phyloP scores from a whole-genome alignment of 2,329 filamentous ascomycete species.

The Elsinoe ampelina region DNA sequence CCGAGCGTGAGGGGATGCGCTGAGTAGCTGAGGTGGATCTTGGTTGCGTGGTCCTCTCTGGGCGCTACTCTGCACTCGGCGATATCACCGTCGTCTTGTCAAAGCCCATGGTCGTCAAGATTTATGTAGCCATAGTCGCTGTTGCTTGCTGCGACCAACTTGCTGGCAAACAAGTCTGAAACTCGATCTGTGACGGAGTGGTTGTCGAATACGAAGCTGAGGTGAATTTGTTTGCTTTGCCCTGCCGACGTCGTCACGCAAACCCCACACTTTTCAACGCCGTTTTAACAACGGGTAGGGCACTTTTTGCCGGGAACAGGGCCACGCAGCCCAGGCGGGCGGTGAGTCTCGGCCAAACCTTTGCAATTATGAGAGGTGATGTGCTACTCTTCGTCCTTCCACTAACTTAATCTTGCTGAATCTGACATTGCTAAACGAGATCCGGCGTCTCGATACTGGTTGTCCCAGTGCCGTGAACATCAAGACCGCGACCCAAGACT shows the following conservation, averaged over 20 bases:
- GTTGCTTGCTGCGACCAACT: not conserved
- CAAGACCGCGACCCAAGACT: too few species aligned
- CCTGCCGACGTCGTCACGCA: not conserved
- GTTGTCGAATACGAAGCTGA: not conserved
- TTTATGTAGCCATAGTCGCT: not conserved
- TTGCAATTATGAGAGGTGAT: too few species aligned
- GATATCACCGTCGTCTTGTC: not conserved
- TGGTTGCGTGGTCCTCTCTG: not conserved
- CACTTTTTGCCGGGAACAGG: not conserved
- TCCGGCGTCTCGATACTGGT: too few species aligned
- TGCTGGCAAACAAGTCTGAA: not conserved
- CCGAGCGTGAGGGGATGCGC: not conserved
- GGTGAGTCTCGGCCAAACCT: too few species aligned
- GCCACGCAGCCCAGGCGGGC: not conserved
- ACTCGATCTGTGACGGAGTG: not conserved
- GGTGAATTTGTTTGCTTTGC: not conserved
- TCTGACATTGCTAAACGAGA: too few species aligned
- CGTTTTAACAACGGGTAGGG: not conserved
- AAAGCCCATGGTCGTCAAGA: not conserved
- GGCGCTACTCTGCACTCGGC: not conserved
- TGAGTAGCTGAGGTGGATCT: conserved; percentile 26
- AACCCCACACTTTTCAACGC: conserved; percentile 3
- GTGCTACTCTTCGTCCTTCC: too few species aligned
- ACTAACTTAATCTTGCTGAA: too few species aligned
- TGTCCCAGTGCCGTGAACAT: too few species aligned